Percentiles rank a stretch among this genome's conserved stretches.
Conservation (phyloP, 805 yeast genomes). For the Pichia ethanolica region DNA sequence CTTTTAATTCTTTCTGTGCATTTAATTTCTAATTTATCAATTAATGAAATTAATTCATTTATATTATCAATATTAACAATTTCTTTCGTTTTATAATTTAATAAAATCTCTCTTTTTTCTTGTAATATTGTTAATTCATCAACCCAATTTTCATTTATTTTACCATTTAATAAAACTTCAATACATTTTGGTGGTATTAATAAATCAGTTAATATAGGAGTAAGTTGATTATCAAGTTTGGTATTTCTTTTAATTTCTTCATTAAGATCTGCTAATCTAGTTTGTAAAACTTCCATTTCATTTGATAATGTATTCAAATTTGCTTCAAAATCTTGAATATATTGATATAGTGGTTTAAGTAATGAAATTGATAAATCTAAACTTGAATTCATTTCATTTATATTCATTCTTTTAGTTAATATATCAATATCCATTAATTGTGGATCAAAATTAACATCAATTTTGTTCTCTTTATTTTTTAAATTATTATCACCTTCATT, state of each 20-base stretch:
- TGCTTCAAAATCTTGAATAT: constrained; percentile 47
- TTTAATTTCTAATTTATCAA: constrained; percentile 50
- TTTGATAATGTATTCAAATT: constrained; percentile 49
- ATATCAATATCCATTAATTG: constrained; percentile 13
- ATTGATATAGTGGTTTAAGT: constrained; percentile 44
- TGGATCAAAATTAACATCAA: constrained; percentile 1
- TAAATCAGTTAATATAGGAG: constrained; percentile 71
- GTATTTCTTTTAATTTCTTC: constrained; percentile 41
- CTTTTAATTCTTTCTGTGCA: constrained; percentile 73
- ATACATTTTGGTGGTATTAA: constrained; percentile 70
- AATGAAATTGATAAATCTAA: constrained; percentile 15
- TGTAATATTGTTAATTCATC: constrained; percentile 52
- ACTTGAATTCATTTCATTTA: constrained; percentile 7
- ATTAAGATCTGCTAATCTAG: constrained; percentile 43
- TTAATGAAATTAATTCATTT: constrained; percentile 24
- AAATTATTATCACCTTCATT: not conserved
- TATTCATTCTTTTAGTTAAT: constrained; percentile 5
- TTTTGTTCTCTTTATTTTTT: not conserved
- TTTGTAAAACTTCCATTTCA: constrained; percentile 56
- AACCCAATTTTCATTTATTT: constrained; percentile 54
- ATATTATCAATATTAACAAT: constrained; percentile 14
- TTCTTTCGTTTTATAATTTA: constrained; percentile 28
- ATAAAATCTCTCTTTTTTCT: constrained; percentile 53
- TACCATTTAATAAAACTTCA: constrained; percentile 48
- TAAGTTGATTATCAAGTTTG: constrained; percentile 42